Base-by-base conservation (phyloP, 345 rosid species). In the Ceriops tagal region DNA sequence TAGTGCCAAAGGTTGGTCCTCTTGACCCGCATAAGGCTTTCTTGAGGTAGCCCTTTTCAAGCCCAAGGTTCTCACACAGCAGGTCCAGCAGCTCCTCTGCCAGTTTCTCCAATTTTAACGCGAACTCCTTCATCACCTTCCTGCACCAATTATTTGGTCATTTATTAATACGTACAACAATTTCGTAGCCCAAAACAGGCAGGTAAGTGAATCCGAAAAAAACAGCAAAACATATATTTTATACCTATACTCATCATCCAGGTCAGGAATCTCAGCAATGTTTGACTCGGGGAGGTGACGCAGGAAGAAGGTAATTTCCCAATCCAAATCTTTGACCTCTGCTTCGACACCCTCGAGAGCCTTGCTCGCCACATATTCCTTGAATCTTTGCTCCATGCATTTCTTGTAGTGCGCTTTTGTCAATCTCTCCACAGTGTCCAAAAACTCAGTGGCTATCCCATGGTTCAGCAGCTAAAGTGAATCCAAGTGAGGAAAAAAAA, bases 231-330 rank as follows among this genome's bases (percentile, higher is more conserved):
- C 49, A 43, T 43, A 43, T 43, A 43, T 43, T 43, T 13, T 27
- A 24, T 72, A 89, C 97, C 96, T 85, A 86, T 89, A 88, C 8
- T 88, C 85, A 16, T 88, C 87, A 21, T 78, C 59, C 59, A 93
- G 98, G 71, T 93, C 96, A 20, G 93, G 92, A 70, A 93, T 62
- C 65, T 88, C 74, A 56, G 84, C 66, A 62, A 91, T 75, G 81
- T 87, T 91, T 0, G 96, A 86, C 53, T 68, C 53, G 6, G 98
- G 97, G 21, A 86, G 95, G 75, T 93, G 98, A 39, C 84, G 84
- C 16, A 93, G 31, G 73, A 20, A 73, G 78, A 93, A 93, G 24
- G 98, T 91, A 76, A 91, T 86, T 64, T 93, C 98, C 98, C 98
- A 93, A 64, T 93, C 98, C 83, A 91, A 65, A 66, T 91, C 92